A percentile compares a stretch with the other conserved stretches of the same genome.
phyloP scores from a whole-genome alignment of 2,329 filamentous ascomycete genomes.

The Neofusicoccum umdonicola region DNA sequence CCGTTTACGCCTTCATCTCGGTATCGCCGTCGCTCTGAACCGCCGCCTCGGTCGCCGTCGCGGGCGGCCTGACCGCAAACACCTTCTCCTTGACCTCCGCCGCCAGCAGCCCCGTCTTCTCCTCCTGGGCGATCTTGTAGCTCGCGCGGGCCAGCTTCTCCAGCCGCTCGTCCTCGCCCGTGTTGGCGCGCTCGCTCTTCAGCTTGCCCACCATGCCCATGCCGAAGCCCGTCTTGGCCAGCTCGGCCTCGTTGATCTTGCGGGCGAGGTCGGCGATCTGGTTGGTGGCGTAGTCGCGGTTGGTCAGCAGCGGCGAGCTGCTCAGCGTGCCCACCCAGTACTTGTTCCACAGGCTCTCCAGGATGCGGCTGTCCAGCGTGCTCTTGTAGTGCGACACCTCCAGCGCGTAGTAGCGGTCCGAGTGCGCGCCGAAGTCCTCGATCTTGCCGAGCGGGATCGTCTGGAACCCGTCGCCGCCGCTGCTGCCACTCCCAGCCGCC shows the following conservation, averaged over 20 bases:
- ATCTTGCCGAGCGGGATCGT: slow-evolving; percentile 90
- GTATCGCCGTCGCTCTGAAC: slow-evolving; percentile 9
- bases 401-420: slow-evolving; percentile 84
- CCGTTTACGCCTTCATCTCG: slow-evolving; percentile 15
- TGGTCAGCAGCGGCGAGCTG: slow-evolving; percentile 84
- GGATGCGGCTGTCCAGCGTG: slow-evolving; percentile 78
- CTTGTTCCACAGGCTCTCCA: slow-evolving; percentile 95
- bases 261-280: slow-evolving; percentile 85
- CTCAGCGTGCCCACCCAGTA: slow-evolving; percentile 98
- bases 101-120: slow-evolving; percentile 62
- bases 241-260: slow-evolving; percentile 70
- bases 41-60: background rate
- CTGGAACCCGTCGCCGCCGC: slow-evolving; percentile 59
- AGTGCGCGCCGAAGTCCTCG: slow-evolving; percentile 92
- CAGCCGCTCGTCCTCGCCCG: slow-evolving; percentile 49
- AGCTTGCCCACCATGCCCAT: slow-evolving; percentile 20
- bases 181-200: slow-evolving; percentile 24
- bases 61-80: slow-evolving; percentile 38
- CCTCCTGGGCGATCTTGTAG: slow-evolving; percentile 61
- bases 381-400: slow-evolving; percentile 95
- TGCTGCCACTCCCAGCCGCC: slow-evolving; percentile 23
- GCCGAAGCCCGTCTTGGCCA: slow-evolving; percentile 33
- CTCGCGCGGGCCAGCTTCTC: slow-evolving; percentile 61
- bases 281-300: slow-evolving; percentile 88
- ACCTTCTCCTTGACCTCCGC: slow-evolving; percentile 62